These are phyloP conservation scores for Hymenoscyphus occultus DNA, from an alignment of 2,329 filamentous ascomycete genomes.

Conservation along the genomic window DNA sequence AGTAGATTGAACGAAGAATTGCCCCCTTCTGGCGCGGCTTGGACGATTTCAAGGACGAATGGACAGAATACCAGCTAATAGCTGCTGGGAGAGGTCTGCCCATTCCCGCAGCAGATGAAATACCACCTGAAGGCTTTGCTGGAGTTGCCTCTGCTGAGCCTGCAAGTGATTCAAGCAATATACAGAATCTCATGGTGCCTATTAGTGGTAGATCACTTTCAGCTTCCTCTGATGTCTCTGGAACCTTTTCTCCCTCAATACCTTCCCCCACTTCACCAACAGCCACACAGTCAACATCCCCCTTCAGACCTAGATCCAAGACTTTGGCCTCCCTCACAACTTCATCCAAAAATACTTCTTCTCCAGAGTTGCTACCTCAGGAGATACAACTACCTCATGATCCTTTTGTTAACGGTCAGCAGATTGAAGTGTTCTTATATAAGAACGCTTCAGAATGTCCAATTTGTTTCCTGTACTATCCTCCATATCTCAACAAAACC, in stretches of 20 bases:
- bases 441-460: slow-evolving; percentile 89
- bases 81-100: slow-evolving; percentile 81
- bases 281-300: slow-evolving; percentile 45
- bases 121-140: slow-evolving; percentile 65
- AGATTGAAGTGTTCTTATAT: slow-evolving; percentile 88
- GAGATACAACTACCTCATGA: slow-evolving; percentile 80
- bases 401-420: slow-evolving; percentile 90
- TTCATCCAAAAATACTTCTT: slow-evolving; percentile 69
- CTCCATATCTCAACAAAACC: slow-evolving; percentile 89
- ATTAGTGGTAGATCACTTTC: slow-evolving; percentile 76
- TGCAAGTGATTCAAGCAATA: slow-evolving; percentile 53
- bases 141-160: slow-evolving; percentile 46
- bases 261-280: slow-evolving; percentile 54
- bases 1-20: slow-evolving; percentile 83
- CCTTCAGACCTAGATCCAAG: slow-evolving; percentile 82
- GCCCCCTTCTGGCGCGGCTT: slow-evolving; percentile 96
- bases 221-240: slow-evolving; percentile 68
- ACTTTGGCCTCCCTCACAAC: slow-evolving; percentile 78
- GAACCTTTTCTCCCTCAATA: slow-evolving; percentile 55
- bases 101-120: slow-evolving; percentile 79
- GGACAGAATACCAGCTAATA: slow-evolving; percentile 94
- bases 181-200: slow-evolving; percentile 75
- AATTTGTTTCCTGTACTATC: slow-evolving; percentile 95
- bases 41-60: slow-evolving; percentile 81
- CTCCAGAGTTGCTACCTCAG: slow-evolving; percentile 68